Conservation (phyloP, 176 grass and related monocot genomes). For the Musa acuminata region DNA sequence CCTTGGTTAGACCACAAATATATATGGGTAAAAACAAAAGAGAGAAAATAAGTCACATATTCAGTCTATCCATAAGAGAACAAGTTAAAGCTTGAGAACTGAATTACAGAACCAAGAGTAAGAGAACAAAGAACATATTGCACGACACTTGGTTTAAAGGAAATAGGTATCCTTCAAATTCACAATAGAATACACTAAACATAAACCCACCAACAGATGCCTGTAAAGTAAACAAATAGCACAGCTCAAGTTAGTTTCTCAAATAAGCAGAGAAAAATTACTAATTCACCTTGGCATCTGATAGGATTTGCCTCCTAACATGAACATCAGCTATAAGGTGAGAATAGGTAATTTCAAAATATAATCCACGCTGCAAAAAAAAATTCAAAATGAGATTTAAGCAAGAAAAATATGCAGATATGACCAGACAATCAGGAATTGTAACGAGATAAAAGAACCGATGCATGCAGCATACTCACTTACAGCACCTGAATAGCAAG, state of each 20-base stretch:
- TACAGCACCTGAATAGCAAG: constrained; percentile 54
- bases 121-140: background rate
- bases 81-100: background rate
- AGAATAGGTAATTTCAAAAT: constrained; percentile 73
- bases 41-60: too few relatives aligned
- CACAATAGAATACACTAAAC: background rate
- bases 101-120: background rate
- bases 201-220: background rate
- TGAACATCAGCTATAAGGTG: constrained; percentile 45
- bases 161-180: background rate
- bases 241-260: too few relatives aligned
- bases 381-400: background rate
- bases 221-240: background rate
- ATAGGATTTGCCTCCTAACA: constrained; percentile 41
- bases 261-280: background rate
- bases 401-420: background rate
- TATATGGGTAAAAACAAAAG: too few relatives aligned
- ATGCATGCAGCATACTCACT: background rate
- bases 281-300: constrained; percentile 48
- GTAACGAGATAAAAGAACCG: background rate
- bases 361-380: constrained; percentile 40
- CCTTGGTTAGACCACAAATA: too few relatives aligned
- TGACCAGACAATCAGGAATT: background rate
- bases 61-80: too few relatives aligned
- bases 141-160: background rate